These are phyloP conservation scores for Xylaria castorea DNA, from an alignment of 495 filamentous ascomycete genomes.

Conservation along the genomic window DNA sequence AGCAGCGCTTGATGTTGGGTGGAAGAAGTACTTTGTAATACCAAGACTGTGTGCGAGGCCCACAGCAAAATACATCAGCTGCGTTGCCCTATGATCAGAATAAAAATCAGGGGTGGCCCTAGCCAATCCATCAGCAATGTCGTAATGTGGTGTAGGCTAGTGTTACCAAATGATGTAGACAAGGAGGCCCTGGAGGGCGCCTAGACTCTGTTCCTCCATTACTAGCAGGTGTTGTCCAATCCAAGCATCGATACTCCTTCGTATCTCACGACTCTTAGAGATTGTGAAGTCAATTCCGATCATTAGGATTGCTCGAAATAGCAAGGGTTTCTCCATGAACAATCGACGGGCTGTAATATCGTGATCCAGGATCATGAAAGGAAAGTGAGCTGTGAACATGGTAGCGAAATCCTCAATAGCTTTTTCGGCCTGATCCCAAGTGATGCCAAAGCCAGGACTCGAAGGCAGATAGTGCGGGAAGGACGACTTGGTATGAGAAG, in stretches of 20 bases:
- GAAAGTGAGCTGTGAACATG: slow-evolving; percentile 41
- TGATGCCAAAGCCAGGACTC: slow-evolving; percentile 40
- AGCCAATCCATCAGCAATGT: neutral
- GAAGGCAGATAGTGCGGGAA: neutral
- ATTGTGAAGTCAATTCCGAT: slow-evolving; percentile 36
- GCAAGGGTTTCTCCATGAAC: slow-evolving; percentile 36
- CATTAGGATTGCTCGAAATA: slow-evolving; percentile 42
- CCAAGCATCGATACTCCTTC: slow-evolving; percentile 41
- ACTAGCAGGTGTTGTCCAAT: slow-evolving; percentile 41
- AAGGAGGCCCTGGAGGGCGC: slow-evolving; percentile 42
- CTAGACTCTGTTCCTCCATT: slow-evolving; percentile 40
- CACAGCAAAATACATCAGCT: slow-evolving; percentile 40
- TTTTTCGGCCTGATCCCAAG: slow-evolving; percentile 43
- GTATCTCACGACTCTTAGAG: slow-evolving; percentile 37
- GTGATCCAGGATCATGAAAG: slow-evolving; percentile 40
- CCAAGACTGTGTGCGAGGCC: slow-evolving; percentile 46
- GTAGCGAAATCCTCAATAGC: slow-evolving; percentile 37
- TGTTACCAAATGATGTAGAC: slow-evolving; percentile 43
- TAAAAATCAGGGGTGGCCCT: slow-evolving; percentile 33
- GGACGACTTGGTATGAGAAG: neutral
- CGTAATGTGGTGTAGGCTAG: neutral
- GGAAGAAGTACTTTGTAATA: slow-evolving; percentile 30
- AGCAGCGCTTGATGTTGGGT: neutral
- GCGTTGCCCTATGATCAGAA: slow-evolving; percentile 39
- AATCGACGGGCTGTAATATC: slow-evolving; percentile 37